Conservation (phyloP, 2,329 filamentous ascomycete species). For the Cladosporium sp. region DNA sequence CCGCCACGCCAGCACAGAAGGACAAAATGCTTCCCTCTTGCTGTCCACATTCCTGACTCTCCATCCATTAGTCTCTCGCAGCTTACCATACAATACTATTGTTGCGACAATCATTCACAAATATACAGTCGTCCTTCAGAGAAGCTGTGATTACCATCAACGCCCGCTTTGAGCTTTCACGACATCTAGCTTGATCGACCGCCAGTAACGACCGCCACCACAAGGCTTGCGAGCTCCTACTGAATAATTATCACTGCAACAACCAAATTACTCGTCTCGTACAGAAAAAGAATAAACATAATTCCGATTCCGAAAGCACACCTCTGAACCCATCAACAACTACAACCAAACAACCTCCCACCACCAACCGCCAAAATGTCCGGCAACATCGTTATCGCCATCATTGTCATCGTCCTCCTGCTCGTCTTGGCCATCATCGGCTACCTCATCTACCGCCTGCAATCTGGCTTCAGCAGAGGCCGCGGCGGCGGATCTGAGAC, state of each 20-base stretch:
- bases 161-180: not conserved
- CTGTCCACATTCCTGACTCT: constrained; percentile 11
- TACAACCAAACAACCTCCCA: constrained; percentile 3
- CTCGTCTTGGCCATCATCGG: constrained; percentile 47
- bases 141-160: not conserved
- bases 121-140: not conserved
- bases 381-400: constrained; percentile 54
- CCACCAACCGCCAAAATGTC: constrained; percentile 41
- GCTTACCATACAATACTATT: not conserved
- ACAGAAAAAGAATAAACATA: not conserved
- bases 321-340: constrained; percentile 16
- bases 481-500: constrained; percentile 30
- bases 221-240: not conserved
- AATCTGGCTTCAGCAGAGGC: constrained; percentile 38
- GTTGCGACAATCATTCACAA: not conserved
- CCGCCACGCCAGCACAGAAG: constrained; percentile 13
- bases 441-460: constrained; percentile 52
- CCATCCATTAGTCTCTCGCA: constrained; percentile 3
- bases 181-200: not conserved
- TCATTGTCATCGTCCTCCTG: constrained; percentile 56
- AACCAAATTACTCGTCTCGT: not conserved
- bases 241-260: not conserved
- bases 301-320: not conserved
- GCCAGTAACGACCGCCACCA: not conserved
- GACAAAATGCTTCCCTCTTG: constrained; percentile 12